A percentile compares a stretch with the other conserved stretches of the same genome.
Conservation (phyloP, 2,329 filamentous ascomycete genomes). For the Dichotomopilus funicola region DNA sequence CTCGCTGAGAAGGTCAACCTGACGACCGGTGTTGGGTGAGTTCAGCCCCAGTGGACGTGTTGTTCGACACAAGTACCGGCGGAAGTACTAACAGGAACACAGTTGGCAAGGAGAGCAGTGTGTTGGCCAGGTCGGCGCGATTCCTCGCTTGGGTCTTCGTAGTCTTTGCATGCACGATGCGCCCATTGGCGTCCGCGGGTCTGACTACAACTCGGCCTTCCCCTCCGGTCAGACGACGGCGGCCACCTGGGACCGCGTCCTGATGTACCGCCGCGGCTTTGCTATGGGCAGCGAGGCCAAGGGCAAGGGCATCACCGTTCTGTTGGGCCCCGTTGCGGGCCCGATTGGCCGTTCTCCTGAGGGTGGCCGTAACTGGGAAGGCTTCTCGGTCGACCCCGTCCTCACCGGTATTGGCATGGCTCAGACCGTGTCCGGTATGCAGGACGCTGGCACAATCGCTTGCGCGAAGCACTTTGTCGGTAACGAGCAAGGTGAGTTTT, state of each 20-base stretch:
- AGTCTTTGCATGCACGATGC: constrained; percentile 82
- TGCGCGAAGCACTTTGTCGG: constrained; percentile 67
- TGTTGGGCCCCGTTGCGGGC: constrained; percentile 68
- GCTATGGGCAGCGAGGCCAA: constrained; percentile 68
- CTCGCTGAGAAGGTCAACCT: constrained; percentile 88
- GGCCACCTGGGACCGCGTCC: constrained; percentile 70
- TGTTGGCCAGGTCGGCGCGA: constrained; percentile 67
- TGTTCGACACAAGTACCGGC: not conserved
- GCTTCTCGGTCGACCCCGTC: constrained; percentile 66
- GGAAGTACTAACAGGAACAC: not conserved
- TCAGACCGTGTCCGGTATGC: constrained; percentile 71
- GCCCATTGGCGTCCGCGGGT: constrained; percentile 69
- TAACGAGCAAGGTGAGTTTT: constrained; percentile 53
- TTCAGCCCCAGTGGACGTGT: constrained; percentile 8
- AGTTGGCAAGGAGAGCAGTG: constrained; percentile 66
- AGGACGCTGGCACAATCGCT: constrained; percentile 71
- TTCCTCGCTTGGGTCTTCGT: constrained; percentile 63
- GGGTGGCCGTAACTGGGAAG: constrained; percentile 67
- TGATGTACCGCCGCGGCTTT: constrained; percentile 64
- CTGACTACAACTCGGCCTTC: constrained; percentile 78
- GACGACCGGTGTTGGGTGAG: constrained; percentile 81
- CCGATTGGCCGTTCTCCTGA: constrained; percentile 62
- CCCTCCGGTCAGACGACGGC: constrained; percentile 71
- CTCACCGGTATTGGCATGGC: constrained; percentile 65
- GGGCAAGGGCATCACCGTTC: constrained; percentile 66